A percentile compares a stretch with the other conserved stretches of the same genome.
These are phyloP conservation scores for Entomortierella chlamydospora DNA, from an alignment of 192 early-diverging fungal species.

Conservation along the genomic window DNA sequence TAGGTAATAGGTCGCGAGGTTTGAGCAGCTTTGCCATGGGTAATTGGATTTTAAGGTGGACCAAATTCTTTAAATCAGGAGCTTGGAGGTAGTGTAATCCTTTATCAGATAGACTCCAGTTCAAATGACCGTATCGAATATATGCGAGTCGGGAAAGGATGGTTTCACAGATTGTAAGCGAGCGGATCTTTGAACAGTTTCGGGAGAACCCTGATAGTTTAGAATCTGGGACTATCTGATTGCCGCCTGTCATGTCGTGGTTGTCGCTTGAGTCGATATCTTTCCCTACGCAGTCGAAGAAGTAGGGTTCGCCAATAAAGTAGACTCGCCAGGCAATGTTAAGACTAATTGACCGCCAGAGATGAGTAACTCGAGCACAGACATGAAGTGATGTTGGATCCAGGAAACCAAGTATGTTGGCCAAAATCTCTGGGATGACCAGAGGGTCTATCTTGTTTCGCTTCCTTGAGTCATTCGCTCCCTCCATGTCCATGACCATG, in stretches of 20 bases:
- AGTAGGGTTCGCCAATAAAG: background rate
- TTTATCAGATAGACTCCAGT: no score
- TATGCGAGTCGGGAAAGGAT: no score
- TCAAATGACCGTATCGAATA: no score
- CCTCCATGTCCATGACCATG: no score
- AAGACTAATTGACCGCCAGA: conserved; percentile 3
- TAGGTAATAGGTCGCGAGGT: background rate
- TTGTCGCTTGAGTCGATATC: background rate
- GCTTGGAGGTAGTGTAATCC: background rate
- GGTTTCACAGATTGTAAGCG: background rate
- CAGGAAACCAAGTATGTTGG: conserved; percentile 6
- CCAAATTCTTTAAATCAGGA: background rate
- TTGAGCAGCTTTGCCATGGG: background rate
- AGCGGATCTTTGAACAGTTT: background rate
- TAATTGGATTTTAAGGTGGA: background rate
- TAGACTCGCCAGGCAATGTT: background rate
- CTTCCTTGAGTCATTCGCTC: no score
- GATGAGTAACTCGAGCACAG: conserved; percentile 7
- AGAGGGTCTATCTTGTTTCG: conserved; percentile 6
- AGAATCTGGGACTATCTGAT: background rate
- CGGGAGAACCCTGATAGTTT: background rate
- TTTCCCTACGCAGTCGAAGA: background rate
- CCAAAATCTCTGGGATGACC: conserved; percentile 4
- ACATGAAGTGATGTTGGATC: conserved; percentile 3
- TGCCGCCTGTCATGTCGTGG: no score